Evolutionary conservation across 306 rosid species (phyloP), one percentile per base, ranked within the genome.

Genomic region (Sicyos edulis): DNA sequence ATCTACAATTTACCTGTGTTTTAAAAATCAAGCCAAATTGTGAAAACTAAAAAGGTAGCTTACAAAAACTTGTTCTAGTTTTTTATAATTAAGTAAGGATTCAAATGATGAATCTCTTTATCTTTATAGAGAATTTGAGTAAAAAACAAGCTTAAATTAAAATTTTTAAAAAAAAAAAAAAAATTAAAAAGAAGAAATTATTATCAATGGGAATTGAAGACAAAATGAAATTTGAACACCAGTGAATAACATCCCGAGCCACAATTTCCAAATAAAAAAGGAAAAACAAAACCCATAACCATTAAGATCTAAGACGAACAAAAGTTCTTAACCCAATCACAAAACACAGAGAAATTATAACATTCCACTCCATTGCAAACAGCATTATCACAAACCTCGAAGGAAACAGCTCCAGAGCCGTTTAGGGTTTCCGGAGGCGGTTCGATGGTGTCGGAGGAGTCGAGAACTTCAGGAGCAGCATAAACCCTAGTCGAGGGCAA

Each of bases 391-490:
- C 74, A 71, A 69, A 91, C 96, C 96, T 85, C 81, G 60, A 72
- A 21, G 29, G 74, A 61, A 54, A 62, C 26, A 51, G 75, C n/a
- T 8, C 74, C 83, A 68, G 85, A 62, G 15, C 61, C 90, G 52
- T 80, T 82, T 7, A 72, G 63, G 71, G 73, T 63, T 80, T 82
- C 86, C 4, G 80, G 80, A 72, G 86, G 78, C 6, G 86, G 79
- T 15, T 82, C 83, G 17, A 76, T 7, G 75, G 82, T 17, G 34
- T 85, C 85, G 0, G 69, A 34, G 22, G 96, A 83, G 63, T 86
- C 85, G 51, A 91, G 66, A 20, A 81, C 88, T 87, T 91, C 86
- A 29, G 97, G 87, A 24, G 93, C 85, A 64, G 91, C 92, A 82
- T 66, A 74, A 76, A 84, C 81, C 78, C 80, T 80, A 45, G 86